Percentiles rank a stretch among this genome's conserved stretches.
phyloP scores from a whole-genome alignment of 202 grass and related monocot species.

The Panicum hallii region DNA sequence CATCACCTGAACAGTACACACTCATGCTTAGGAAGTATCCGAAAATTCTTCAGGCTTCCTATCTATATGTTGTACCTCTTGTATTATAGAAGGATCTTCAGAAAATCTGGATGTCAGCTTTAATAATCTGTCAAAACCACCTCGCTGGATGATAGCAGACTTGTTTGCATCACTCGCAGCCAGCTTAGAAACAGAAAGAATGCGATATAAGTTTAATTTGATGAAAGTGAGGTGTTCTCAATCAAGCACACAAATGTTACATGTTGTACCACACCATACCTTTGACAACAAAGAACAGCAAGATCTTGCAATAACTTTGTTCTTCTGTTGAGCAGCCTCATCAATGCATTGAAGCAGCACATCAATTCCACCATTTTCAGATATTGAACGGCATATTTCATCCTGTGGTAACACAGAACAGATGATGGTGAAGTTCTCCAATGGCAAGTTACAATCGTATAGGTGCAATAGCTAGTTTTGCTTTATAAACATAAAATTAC shows the following conservation, averaged over 20 bases:
- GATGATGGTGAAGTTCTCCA: constrained; percentile 19
- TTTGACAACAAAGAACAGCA: constrained; percentile 93
- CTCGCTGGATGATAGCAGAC: constrained; percentile 71
- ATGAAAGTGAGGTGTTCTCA: constrained; percentile 4
- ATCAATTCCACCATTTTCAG: constrained; percentile 87
- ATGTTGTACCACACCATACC: constrained; percentile 50
- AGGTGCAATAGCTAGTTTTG: constrained; percentile 18
- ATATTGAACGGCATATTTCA: constrained; percentile 96
- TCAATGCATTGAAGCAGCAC: constrained; percentile 77
- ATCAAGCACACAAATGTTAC: constrained; percentile 27
- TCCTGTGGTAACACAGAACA: constrained; percentile 59
- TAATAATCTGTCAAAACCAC: constrained; percentile 76
- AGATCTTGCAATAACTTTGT: constrained; percentile 67
- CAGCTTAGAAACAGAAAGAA: constrained; percentile 65
- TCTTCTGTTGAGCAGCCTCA: constrained; percentile 65
- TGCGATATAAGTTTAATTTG: constrained; percentile 29
- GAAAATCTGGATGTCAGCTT: constrained; percentile 75
- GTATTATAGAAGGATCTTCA: constrained; percentile 80
- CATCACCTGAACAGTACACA: constrained; percentile 68
- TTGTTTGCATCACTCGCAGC: constrained; percentile 91
- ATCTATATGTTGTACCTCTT: constrained; percentile 66
- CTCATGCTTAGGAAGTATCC: constrained; percentile 15
- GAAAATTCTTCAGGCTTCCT: constrained; percentile 15
- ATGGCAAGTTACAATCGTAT: not conserved
- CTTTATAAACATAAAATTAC: constrained; percentile 6